phyloP scores from a whole-genome alignment of 2,329 filamentous ascomycete species.

The Pseudogymnoascus pannorum region DNA sequence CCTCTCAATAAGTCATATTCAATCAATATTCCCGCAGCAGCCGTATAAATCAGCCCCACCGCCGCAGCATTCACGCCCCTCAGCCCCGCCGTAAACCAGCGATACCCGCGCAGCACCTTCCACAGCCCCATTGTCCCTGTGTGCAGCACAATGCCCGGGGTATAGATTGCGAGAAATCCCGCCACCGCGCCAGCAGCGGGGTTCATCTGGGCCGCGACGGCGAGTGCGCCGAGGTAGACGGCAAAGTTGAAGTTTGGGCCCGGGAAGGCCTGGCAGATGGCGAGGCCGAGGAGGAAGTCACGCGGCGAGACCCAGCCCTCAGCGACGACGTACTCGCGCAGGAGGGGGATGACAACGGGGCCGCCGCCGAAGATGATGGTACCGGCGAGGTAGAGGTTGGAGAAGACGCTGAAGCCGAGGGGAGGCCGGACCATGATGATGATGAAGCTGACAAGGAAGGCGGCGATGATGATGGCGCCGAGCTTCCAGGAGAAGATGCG shows the following conservation, averaged over 20 bases:
- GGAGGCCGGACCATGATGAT: constrained; percentile 44
- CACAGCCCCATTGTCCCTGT: constrained; percentile 50
- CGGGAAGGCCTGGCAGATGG: constrained; percentile 63
- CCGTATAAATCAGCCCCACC: constrained; percentile 55
- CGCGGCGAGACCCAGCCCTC: constrained; percentile 63
- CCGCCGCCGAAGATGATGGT: constrained; percentile 53
- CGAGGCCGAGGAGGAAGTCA: constrained; percentile 66
- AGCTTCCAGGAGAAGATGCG: constrained; percentile 37
- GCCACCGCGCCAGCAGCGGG: constrained; percentile 34
- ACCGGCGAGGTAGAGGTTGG: constrained; percentile 67
- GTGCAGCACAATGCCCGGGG: constrained; percentile 41
- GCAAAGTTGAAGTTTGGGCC: constrained; percentile 56
- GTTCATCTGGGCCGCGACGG: constrained; percentile 31
- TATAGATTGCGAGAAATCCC: constrained; percentile 46
- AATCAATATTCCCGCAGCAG: constrained; percentile 32
- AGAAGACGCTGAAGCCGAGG: constrained; percentile 53
- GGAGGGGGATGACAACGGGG: constrained; percentile 56
- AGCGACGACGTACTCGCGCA: constrained; percentile 55
- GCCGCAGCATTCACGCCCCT: constrained; percentile 53
- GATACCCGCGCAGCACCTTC: constrained; percentile 39
- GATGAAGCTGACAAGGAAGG: constrained; percentile 51
- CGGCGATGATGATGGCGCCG: constrained; percentile 35
- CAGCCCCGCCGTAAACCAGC: constrained; percentile 42
- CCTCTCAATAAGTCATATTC: too few relatives aligned
- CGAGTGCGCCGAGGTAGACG: constrained; percentile 48